A percentile compares a stretch with the other conserved stretches of the same genome.
These are phyloP conservation scores for Bryoerythrophyllum caledonicum DNA, from an alignment of 225 moss, liverwort and hornwort genomes.

Conservation along the genomic window DNA sequence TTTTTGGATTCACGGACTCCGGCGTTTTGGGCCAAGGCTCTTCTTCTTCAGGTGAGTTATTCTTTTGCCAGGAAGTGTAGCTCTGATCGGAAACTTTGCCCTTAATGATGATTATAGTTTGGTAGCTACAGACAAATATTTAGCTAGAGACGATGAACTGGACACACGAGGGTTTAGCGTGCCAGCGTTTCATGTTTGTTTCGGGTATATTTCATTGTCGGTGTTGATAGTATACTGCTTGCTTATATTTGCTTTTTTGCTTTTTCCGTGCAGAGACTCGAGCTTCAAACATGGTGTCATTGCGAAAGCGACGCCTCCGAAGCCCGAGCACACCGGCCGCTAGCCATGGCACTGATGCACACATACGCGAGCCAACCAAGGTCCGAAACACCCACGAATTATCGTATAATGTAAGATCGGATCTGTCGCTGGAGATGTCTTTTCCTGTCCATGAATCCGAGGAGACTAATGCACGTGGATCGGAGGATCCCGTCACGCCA, in stretches of 20 bases:
- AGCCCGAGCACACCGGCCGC: not conserved
- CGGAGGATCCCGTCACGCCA: not conserved
- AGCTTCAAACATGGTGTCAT: not conserved
- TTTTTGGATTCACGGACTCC: not conserved
- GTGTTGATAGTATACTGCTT: not conserved
- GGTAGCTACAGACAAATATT: not conserved
- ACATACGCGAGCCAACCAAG: too few relatives aligned
- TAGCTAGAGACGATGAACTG: not conserved
- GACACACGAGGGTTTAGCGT: not conserved
- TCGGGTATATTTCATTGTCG: not conserved
- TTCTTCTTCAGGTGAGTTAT: not conserved
- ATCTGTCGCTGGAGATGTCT: not conserved
- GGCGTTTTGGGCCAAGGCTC: not conserved
- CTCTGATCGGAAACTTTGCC: not conserved
- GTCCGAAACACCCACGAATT: too few relatives aligned
- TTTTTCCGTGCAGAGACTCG: not conserved
- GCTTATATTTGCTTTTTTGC: not conserved
- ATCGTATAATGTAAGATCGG: not conserved
- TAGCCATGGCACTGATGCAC: too few relatives aligned
- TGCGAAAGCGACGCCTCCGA: too few relatives aligned
- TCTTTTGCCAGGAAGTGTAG: too few relatives aligned
- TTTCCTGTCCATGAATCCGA: too few relatives aligned
- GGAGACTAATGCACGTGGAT: not conserved
- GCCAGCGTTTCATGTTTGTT: too few relatives aligned
- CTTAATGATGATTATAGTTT: not conserved